Evolutionary conservation across 352 stramenopile genomes (phyloP).

Genomic region (Phytophthora parvispora): DNA sequence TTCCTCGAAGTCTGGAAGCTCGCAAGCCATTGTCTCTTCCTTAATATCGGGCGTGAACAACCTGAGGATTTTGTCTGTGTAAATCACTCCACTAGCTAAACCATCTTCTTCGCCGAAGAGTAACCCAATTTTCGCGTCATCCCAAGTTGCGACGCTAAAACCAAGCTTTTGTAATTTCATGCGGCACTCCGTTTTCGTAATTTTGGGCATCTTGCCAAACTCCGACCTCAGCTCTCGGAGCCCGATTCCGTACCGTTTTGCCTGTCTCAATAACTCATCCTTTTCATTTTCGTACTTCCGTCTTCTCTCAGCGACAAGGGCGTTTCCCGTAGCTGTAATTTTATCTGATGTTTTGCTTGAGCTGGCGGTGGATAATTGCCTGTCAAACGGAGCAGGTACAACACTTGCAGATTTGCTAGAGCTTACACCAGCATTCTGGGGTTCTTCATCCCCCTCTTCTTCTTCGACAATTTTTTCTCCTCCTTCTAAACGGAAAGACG

Average conservation of each 20-base stretch:
- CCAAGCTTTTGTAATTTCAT: constrained; percentile 71
- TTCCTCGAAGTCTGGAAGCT: constrained; percentile 80
- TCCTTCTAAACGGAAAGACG: constrained; percentile 74
- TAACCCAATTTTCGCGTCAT: constrained; percentile 76
- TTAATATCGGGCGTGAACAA: constrained; percentile 80
- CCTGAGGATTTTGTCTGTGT: constrained; percentile 59
- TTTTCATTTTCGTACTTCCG: constrained; percentile 79
- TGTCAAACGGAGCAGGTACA: background rate
- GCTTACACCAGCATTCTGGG: background rate
- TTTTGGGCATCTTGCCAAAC: constrained; percentile 60
- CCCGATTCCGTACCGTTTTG: constrained; percentile 73
- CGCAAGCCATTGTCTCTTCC: constrained; percentile 78
- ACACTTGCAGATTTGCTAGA: constrained; percentile 9
- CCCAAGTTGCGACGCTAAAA: constrained; percentile 75
- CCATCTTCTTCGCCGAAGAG: constrained; percentile 65
- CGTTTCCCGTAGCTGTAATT: constrained; percentile 39
- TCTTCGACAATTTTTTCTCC: constrained; percentile 84
- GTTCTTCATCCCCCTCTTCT: constrained; percentile 72
- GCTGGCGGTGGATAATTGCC: constrained; percentile 27
- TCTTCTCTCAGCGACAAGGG: constrained; percentile 51
- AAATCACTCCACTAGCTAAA: constrained; percentile 47
- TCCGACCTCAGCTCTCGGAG: constrained; percentile 73
- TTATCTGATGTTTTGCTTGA: constrained; percentile 44
- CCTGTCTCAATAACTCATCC: constrained; percentile 72
- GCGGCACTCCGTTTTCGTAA: constrained; percentile 69